Evolutionary conservation across 164 flowering plant species (phyloP).

Genomic region (Echeveria elegans): DNA sequence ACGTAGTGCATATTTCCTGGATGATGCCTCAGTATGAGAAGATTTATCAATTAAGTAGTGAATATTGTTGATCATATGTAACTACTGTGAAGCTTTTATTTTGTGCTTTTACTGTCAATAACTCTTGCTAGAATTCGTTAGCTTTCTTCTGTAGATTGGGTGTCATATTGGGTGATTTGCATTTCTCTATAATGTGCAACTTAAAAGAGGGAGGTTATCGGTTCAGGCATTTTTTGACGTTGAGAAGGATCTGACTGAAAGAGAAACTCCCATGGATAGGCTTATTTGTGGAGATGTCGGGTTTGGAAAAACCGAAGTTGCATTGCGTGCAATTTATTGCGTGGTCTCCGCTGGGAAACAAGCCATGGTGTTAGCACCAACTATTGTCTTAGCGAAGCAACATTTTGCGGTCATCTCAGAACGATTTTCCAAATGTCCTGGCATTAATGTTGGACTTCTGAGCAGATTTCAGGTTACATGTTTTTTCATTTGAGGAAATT

Average conservation of each 20-base stretch:
- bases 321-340: constrained; percentile 84
- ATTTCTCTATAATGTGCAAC: neutral
- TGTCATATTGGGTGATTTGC: neutral
- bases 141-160: neutral
- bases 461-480: constrained; percentile 88
- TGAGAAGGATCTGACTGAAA: constrained; percentile 80
- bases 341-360: constrained; percentile 88
- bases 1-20: neutral
- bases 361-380: constrained; percentile 96
- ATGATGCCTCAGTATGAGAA: neutral
- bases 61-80: neutral
- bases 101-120: neutral
- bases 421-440: constrained; percentile 57
- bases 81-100: neutral
- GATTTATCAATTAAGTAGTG: neutral
- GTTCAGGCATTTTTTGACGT: constrained; percentile 91
- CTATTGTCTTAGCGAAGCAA: constrained; percentile 94
- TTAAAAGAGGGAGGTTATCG: neutral
- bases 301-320: constrained; percentile 98
- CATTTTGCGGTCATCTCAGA: constrained; percentile 82
- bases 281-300: constrained; percentile 98
- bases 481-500: neutral
- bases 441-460: constrained; percentile 72
- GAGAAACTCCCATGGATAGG: constrained; percentile 97
- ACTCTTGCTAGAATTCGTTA: neutral